Conservation (phyloP, 2,329 filamentous ascomycete species). For the Penicillium sp. region DNA sequence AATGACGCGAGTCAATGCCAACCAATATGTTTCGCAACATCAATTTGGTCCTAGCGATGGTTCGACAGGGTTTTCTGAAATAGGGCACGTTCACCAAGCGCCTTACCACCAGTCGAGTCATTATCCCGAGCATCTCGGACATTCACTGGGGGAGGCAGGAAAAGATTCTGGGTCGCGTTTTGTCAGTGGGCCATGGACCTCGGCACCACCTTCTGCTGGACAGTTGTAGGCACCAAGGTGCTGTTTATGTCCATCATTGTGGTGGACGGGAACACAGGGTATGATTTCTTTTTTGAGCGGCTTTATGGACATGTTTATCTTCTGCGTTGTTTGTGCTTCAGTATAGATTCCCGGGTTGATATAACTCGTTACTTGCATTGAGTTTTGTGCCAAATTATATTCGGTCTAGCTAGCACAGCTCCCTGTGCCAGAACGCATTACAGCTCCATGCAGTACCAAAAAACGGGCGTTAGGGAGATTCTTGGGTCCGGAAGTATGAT, state of each 20-base stretch:
- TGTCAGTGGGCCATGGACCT: conserved; percentile 28
- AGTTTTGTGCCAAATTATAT: not conserved
- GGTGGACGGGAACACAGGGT: not conserved
- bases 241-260: not conserved
- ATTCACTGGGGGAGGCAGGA: not conserved
- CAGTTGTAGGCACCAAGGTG: not conserved
- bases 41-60: not conserved
- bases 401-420: not conserved
- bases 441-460: not conserved
- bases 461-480: not conserved
- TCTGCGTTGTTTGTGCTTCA: not conserved
- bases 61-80: not conserved
- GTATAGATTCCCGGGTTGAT: conserved; percentile 3
- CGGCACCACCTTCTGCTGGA: conserved; percentile 11
- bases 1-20: conserved; percentile 4
- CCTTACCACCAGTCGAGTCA: not conserved
- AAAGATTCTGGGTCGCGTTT: conserved; percentile 25
- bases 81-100: not conserved
- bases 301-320: not conserved
- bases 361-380: not conserved
- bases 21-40: conserved; percentile 13
- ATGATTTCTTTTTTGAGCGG: not conserved
- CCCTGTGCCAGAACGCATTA: not conserved
- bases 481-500: no score
- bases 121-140: not conserved